Percentiles rank a stretch among this genome's conserved stretches.
phyloP scores from a whole-genome alignment of 2,329 filamentous ascomycete species.

The Aspergillus phoenicis region DNA sequence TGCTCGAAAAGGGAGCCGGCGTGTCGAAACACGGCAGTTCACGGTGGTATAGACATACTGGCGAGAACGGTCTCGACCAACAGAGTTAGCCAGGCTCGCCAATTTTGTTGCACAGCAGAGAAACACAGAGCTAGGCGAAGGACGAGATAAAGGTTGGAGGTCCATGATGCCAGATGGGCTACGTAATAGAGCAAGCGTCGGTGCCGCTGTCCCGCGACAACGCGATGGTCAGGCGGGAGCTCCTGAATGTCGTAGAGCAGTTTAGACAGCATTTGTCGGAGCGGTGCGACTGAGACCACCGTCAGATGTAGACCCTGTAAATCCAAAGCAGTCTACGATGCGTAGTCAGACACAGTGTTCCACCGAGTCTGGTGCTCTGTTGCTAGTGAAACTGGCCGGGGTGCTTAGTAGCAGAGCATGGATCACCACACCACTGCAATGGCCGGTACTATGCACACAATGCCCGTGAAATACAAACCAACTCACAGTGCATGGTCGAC shows the following conservation, averaged over 20 bases:
- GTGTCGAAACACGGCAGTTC: background rate
- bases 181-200: conserved; percentile 20
- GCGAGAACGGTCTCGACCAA: conserved; percentile 28
- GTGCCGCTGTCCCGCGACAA: conserved; percentile 19
- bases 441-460: background rate
- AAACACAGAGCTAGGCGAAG: conserved; percentile 22
- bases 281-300: too few relatives aligned
- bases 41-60: conserved; percentile 19
- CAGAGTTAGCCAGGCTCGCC: conserved; percentile 33
- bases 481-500: background rate
- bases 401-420: background rate
- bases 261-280: conserved; percentile 13
- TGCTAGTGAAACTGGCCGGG: too few relatives aligned
- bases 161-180: conserved; percentile 23
- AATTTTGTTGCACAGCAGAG: conserved; percentile 16
- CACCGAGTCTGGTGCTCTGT: too few relatives aligned
- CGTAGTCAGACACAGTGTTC: too few relatives aligned
- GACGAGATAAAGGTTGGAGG: conserved; percentile 24
- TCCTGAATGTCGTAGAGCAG: conserved; percentile 23
- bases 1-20: too few relatives aligned
- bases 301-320: too few relatives aligned
- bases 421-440: background rate
- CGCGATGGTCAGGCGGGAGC: conserved; percentile 22
- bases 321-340: too few relatives aligned
- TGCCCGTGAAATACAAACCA: too few relatives aligned